Base-by-base conservation (phyloP, 208 protist species). In the Angomonas ambiguus region DNA sequence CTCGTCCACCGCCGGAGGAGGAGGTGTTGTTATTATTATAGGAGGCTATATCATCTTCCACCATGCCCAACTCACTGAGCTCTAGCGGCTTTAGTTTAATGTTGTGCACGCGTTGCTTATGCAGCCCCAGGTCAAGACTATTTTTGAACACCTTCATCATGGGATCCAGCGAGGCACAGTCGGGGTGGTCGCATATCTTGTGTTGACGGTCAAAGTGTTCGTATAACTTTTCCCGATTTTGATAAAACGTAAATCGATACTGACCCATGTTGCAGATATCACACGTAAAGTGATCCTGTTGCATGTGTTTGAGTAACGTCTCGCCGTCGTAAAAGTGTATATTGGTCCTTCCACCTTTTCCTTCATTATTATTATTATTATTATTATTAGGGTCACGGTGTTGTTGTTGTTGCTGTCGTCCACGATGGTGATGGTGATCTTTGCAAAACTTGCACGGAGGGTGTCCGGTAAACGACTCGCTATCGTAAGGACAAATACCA, bases 291-390 rank as follows among this genome's bases (percentile, higher is more conserved):
- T 96, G 91, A 22, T 81, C 64, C n/a, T 87, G 63, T 59, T 80
- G 80, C 91, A 96, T 96, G 75, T 96, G 91, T 69, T 88, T 83
- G 6, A 94, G 67, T 41, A 96, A 66, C 33, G 81, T 67, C 67
- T 94, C 91, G 24, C 85, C 85, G 61, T 95, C 87, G 64, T 94
- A 94, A 67, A 93, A 92, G 58, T 67, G 68, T 11, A 48, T 48
- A 18, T 18, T 11, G 41, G 41, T 18, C 13, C 41, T 18, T 11
- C 41, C 41, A 27, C 49, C 49, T 18, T 27, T 18, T 45, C 11
- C 16, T 45, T 55, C 30, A 1, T 74, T 67, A 11, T 68, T 24
- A 0, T 68, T 13, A 24, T 13, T 28, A 32, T 58, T 42, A 6
- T 56, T 56, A 27, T 56, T 56, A 27, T 27, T 27, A 27, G 16